Base-by-base conservation (phyloP, 2,329 filamentous ascomycete genomes). In the Aspergillus novoparasiticus region DNA sequence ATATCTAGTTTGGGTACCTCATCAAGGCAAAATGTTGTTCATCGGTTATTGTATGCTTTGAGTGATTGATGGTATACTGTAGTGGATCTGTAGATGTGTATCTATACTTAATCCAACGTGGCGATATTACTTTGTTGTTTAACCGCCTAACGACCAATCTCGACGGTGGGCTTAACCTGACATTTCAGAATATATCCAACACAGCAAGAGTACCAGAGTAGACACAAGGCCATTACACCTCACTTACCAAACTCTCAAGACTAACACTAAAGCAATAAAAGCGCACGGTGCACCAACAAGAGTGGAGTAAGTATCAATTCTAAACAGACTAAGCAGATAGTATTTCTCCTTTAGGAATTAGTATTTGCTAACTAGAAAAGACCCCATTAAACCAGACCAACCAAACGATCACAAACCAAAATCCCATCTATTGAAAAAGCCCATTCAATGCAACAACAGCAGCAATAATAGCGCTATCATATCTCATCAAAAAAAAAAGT, bases 381-480 rank as follows among this genome's bases (percentile, higher is more conserved):
- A 41, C 6, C 39, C 2, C 19, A 41, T 1, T 10, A 41, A 9
- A 41, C 39, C 19, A 39, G 3, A 5, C 12, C 14, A n/a, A n/a
- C n/a, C n/a, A n/a, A n/a, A n/a, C n/a, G n/a, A n/a, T n/a, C n/a
- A n/a, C n/a, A n/a, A n/a, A n/a, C n/a, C n/a, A n/a, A n/a, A n/a
- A n/a, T n/a, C n/a, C n/a, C n/a, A 41, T 28, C 26, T 28, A 28
- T 28, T 28, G 21, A 11, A 32, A 16, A 54, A n/a, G 30, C 36
- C 10, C 32, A 11, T 23, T 55, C 21, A 39, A 55, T 55, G 32
- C 16, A 36, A 16, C 32, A 55, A 55, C 30, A 39, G 51, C 51
- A 55, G 51, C 57, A 59, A 39, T 34, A 58, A 39, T 50, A 54
- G 51, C 51, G 51, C 51, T 30, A 55, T 55, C 51, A 55, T 55